Evolutionary conservation across 192 early-diverging fungal species (phyloP).

Genomic region (Mortierella claussenii): DNA sequence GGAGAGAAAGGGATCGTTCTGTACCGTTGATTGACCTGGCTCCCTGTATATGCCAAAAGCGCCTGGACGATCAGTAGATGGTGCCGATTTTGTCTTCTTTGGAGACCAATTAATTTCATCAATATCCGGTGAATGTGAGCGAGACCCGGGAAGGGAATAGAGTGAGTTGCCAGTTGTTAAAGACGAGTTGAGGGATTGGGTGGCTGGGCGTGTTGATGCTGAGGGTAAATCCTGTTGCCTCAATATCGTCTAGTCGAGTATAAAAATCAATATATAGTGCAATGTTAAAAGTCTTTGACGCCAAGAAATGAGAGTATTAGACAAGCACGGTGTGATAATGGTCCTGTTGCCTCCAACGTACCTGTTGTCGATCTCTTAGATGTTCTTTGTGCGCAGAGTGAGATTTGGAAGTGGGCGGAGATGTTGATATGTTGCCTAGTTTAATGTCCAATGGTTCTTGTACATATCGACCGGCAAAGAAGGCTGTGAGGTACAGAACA

Average conservation of each 20-base stretch:
- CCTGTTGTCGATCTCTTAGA: not conserved
- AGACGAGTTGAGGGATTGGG: not conserved
- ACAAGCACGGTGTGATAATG: too few relatives aligned
- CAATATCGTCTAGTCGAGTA: not conserved
- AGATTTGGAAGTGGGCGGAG: not conserved
- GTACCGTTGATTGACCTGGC: not conserved
- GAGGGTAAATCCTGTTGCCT: not conserved
- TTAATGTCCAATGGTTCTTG: conserved; percentile 22
- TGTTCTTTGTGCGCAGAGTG: not conserved
- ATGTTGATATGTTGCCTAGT: not conserved
- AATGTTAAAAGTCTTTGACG: not conserved
- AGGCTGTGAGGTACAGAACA: not conserved
- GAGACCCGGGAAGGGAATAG: not conserved
- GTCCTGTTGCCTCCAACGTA: not conserved
- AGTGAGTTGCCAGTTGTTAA: not conserved
- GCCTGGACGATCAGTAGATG: not conserved
- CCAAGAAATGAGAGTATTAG: not conserved
- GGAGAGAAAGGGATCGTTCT: not conserved
- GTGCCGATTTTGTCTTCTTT: conserved; percentile 2
- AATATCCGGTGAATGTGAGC: conserved; percentile 11
- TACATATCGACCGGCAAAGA: conserved; percentile 2
- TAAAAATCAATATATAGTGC: not conserved
- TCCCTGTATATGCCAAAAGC: conserved; percentile 38
- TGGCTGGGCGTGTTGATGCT: not conserved
- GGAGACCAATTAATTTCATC: conserved; percentile 41